Percentiles rank a stretch among this genome's conserved stretches.
phyloP scores from a whole-genome alignment of 2,329 filamentous ascomycete genomes.

The Pestalotiopsis sp. region DNA sequence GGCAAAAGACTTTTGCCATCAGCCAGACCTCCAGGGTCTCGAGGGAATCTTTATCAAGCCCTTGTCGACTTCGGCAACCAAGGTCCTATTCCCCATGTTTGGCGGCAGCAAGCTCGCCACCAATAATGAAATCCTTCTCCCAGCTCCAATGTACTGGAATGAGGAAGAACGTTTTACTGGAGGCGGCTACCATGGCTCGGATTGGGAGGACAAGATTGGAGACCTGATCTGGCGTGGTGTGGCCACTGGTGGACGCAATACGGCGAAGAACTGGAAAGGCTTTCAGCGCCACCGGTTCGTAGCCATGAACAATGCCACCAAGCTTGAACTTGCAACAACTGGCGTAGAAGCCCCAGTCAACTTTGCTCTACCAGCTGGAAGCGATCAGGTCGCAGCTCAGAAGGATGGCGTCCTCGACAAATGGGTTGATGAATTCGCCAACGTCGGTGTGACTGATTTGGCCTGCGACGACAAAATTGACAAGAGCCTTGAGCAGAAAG shows the following conservation, averaged over 20 bases:
- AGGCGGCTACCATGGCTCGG: slow-evolving; percentile 49
- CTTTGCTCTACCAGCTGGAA: slow-evolving; percentile 50
- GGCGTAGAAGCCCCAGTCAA: slow-evolving; percentile 45
- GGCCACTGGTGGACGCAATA: slow-evolving; percentile 63
- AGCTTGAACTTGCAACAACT: slow-evolving; percentile 49
- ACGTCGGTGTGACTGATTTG: slow-evolving; percentile 55
- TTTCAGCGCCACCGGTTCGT: slow-evolving; percentile 78
- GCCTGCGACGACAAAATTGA: slow-evolving; percentile 41
- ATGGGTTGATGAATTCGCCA: slow-evolving; percentile 50
- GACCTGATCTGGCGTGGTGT: slow-evolving; percentile 65
- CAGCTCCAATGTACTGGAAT: slow-evolving; percentile 69
- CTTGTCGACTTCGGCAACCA: slow-evolving; percentile 55
- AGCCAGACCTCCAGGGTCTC: slow-evolving; percentile 61
- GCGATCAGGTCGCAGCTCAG: slow-evolving; percentile 49
- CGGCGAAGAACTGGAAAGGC: slow-evolving; percentile 63
- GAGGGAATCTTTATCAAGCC: slow-evolving; percentile 67
- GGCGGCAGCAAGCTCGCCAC: slow-evolving; percentile 67
- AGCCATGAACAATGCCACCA: slow-evolving; percentile 69
- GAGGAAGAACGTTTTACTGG: slow-evolving; percentile 64
- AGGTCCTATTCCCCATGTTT: slow-evolving; percentile 63
- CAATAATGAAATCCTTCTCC: slow-evolving; percentile 71
- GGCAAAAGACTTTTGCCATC: slow-evolving; percentile 63
- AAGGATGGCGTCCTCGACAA: slow-evolving; percentile 42
- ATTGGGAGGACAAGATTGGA: slow-evolving; percentile 58
- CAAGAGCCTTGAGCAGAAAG: slow-evolving; percentile 30